These are phyloP conservation scores for Cantharellus cinnabarinus DNA, from an alignment of 768 basidiomycete genomes.

Conservation along the genomic window DNA sequence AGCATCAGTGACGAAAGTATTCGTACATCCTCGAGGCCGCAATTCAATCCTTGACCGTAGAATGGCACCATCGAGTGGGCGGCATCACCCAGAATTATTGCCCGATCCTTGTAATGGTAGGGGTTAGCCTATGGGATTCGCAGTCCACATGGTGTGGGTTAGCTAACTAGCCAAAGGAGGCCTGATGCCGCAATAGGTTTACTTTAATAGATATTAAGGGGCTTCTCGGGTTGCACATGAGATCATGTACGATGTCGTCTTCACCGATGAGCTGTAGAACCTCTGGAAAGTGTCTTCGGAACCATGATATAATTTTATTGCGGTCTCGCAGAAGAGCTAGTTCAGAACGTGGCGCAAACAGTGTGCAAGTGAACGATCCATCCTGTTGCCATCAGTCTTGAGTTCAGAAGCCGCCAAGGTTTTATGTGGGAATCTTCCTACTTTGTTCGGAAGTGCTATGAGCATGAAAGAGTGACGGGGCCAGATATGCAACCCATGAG, in stretches of 20 bases:
- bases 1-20: slow-evolving; percentile 43
- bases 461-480: slow-evolving; percentile 98
- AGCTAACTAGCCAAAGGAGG: slow-evolving; percentile 13
- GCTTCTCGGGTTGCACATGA: slow-evolving; percentile 67
- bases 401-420: neutral
- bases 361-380: slow-evolving; percentile 89
- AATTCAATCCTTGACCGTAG: slow-evolving; percentile 93
- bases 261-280: slow-evolving; percentile 74
- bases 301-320: slow-evolving; percentile 43
- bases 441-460: slow-evolving; percentile 94
- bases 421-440: slow-evolving; percentile 17
- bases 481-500: slow-evolving; percentile 97
- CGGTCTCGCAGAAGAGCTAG: slow-evolving; percentile 34
- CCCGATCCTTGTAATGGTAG: slow-evolving; percentile 80
- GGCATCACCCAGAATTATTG: slow-evolving; percentile 78
- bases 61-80: slow-evolving; percentile 99
- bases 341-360: slow-evolving; percentile 70
- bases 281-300: slow-evolving; percentile 68
- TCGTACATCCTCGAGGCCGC: slow-evolving; percentile 92
- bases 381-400: slow-evolving; percentile 33
- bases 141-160: slow-evolving; percentile 8
- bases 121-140: slow-evolving; percentile 39
- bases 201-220: slow-evolving; percentile 88
- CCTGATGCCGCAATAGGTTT: slow-evolving; percentile 12
- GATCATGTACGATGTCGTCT: slow-evolving; percentile 52